Conservation (phyloP, 768 basidiomycete genomes). For the Tricholoma sp. region DNA sequence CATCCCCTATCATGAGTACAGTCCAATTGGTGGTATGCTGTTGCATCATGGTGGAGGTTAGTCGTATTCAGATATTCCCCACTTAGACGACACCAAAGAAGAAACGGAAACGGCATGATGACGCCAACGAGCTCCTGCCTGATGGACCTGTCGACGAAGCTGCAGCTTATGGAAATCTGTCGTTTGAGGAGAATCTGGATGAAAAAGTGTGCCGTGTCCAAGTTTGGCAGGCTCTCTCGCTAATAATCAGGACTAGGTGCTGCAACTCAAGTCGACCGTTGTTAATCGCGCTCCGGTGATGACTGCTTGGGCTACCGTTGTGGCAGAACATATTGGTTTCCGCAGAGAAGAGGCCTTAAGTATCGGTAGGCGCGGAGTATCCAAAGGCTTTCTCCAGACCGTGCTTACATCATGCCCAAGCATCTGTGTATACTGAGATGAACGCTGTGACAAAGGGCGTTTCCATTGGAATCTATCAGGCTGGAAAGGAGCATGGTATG, state of each 20-base stretch:
- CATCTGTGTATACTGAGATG: slow-evolving; percentile 91
- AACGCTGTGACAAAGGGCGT: slow-evolving; percentile 85
- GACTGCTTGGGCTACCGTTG: slow-evolving; percentile 88
- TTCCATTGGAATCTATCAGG: slow-evolving; percentile 71
- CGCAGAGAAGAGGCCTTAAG: slow-evolving; percentile 85
- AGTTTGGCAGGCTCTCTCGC: background rate
- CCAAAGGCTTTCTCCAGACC: background rate
- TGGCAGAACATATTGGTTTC: slow-evolving; percentile 85
- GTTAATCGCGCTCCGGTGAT: slow-evolving; percentile 93
- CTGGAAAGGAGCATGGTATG: slow-evolving; percentile 45
- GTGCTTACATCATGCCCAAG: slow-evolving; percentile 29
- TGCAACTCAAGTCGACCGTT: slow-evolving; percentile 56
- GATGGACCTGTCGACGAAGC: slow-evolving; percentile 45
- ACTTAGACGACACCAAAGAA: slow-evolving; percentile 34
- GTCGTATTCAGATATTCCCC: slow-evolving; percentile 2
- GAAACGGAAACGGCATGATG: slow-evolving; percentile 49
- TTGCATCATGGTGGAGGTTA: background rate
- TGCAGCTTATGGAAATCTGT: slow-evolving; percentile 46
- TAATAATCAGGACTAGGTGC: slow-evolving; percentile 34
- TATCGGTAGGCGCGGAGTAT: slow-evolving; percentile 49
- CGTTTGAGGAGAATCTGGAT: slow-evolving; percentile 70
- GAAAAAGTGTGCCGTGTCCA: slow-evolving; percentile 47
- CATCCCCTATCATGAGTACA: slow-evolving; percentile 13
- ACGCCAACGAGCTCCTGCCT: slow-evolving; percentile 57
- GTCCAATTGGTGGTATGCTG: slow-evolving; percentile 26